Evolutionary conservation across 257 asterid genomes (phyloP), one percentile per base, ranked within the genome.

Genomic region (Henckelia pumila): DNA sequence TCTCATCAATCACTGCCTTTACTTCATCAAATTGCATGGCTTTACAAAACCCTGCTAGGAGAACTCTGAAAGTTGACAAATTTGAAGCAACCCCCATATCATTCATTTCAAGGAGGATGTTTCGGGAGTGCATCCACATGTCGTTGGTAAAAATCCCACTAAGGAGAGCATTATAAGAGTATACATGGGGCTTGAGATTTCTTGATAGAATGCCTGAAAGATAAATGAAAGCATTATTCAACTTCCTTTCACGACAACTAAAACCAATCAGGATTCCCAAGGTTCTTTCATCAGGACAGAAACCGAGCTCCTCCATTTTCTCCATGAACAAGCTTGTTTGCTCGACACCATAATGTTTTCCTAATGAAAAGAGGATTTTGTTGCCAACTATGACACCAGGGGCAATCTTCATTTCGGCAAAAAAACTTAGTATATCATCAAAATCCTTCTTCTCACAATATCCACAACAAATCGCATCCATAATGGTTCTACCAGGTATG

Each of bases 391-490:
- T 50, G 26, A 63, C 67, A 67, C 73, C 82, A n/a, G 95, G 92
- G 7, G 61, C 78, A 64, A 82, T 68, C 62, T 72, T 69, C n/a
- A 82, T 58, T 63, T 94, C 96, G 21, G 69, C 69, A 17, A 86
- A 75, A 67, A 94, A 84, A 73, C 91, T 79, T 44, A 83, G 73
- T 13, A 94, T 67, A 80, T 90, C 99, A 69, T 77, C 78, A 72
- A 88, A 94, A 66, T 94, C 96, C 89, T 81, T 82, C 86, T 94
- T 94, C 59, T 77, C 71, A 78, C 96, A 86, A 73, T 94, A 94
- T 17, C 88, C 91, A 25, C 74, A 50, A 75, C 81, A 71, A 69
- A 90, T 70, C 3, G 82, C 84, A 79, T 73, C 57, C 7, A 85
- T 58, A 72, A 85, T 86, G 26, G 64, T 40, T 33, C 69, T 56